Base-by-base conservation (phyloP, 108 stramenopile genomes). In the Schizochytrium sp. region DNA sequence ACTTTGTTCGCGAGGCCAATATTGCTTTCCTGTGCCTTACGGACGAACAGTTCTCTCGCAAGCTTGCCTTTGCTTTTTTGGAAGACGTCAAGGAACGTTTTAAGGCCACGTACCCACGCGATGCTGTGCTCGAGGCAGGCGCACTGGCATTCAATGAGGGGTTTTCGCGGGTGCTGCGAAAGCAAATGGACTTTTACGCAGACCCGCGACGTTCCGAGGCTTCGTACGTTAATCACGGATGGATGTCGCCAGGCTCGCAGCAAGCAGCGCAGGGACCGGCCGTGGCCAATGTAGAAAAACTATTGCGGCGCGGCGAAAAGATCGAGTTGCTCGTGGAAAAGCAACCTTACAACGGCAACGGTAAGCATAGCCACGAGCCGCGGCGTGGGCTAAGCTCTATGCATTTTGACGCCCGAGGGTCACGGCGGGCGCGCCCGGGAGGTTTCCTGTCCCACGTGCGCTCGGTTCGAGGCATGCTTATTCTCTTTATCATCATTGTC, bases 231-330 rank as follows among this genome's bases (percentile, higher is more conserved):
- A 93, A 93, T 6, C 90, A 90, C 28, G 96, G 97, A 89, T 95
- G 98, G 90, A 91, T 89, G 60, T 97, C 97, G 89, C 95, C 99
- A 88, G 98, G 98, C 58, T 96, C 96, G 72, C 98, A 99, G 55
- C 63, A 69, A 18, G 21, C 63, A 6, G 2, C 63, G 41, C 97
- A 97, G 89, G 95, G 93, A 53, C 96, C 95, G 60, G 98, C 98
- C 98, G 96, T 99, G 10, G 94, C 98, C 87, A 99, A 98, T 83
- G 97, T 99, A 92, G 97, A 97, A 90, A 96, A 96, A 90, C 96
- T 98, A 44, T 90, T 98, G 92, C 96, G 97, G 89, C 90, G 99
- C 19, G 99, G 99, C 45, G 99, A 99, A 90, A 97, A 97, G 88
- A 96, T 99, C 88, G 99, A 99, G 91, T 90, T 99, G 72, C 91